Evolutionary conservation across 1,139 yeast species (phyloP).

Genomic region (Geotrichum candidum): DNA sequence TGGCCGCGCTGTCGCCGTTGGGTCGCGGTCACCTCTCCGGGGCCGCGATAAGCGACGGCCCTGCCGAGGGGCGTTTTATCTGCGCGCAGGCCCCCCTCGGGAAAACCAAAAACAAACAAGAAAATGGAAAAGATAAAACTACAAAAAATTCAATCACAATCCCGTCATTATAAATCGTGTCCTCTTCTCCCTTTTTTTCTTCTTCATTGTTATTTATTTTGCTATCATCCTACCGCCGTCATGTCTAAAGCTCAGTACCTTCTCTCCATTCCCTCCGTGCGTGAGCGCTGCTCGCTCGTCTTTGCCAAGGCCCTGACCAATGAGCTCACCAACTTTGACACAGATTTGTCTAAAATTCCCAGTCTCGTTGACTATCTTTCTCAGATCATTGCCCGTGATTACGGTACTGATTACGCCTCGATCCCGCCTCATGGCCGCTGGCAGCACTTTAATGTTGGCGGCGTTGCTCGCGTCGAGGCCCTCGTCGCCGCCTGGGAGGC

Average conservation of each 20-base stretch:
- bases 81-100: not conserved
- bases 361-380: slow-evolving; percentile 42
- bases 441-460: slow-evolving; percentile 54
- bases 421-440: slow-evolving; percentile 62
- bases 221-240: not conserved
- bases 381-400: slow-evolving; percentile 41
- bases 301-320: slow-evolving; percentile 36
- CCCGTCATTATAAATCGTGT: not conserved
- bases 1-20: not conserved
- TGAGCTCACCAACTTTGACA: slow-evolving; percentile 41
- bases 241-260: slow-evolving; percentile 32
- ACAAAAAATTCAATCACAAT: not conserved
- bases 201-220: not conserved
- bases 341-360: slow-evolving; percentile 39
- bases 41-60: not conserved
- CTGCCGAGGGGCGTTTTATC: not conserved
- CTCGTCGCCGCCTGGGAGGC: slow-evolving; percentile 38
- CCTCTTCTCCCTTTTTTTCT: not conserved
- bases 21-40: not conserved
- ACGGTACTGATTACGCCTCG: slow-evolving; percentile 33
- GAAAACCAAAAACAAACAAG: too few species aligned
- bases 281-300: slow-evolving; percentile 45
- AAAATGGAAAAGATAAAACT: too few species aligned
- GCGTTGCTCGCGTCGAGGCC: slow-evolving; percentile 38
- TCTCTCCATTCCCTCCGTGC: slow-evolving; percentile 46